Evolutionary conservation across 306 rosid genomes (phyloP).

Genomic region (Amphicarpaea edgeworthii): DNA sequence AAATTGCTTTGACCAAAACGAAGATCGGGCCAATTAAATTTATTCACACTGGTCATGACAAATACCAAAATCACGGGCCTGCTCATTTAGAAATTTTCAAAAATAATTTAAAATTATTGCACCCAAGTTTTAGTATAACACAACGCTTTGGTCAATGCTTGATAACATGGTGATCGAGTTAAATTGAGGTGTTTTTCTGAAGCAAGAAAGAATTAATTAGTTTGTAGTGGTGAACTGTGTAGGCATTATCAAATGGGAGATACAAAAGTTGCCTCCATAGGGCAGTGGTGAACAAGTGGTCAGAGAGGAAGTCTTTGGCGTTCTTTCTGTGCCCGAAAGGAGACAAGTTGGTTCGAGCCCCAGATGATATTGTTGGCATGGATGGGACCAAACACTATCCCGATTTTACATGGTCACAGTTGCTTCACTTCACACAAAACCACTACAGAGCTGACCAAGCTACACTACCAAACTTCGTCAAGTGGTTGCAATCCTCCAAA

Average conservation of each 20-base stretch:
- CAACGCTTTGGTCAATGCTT: too few relatives aligned
- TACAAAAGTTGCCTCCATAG: constrained; percentile 77
- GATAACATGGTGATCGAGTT: too few relatives aligned
- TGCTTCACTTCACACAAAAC: constrained; percentile 69
- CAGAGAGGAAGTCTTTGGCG: constrained; percentile 76
- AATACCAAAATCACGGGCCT: neutral
- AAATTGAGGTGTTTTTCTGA: too few relatives aligned
- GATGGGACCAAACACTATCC: constrained; percentile 64
- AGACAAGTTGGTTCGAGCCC: constrained; percentile 74
- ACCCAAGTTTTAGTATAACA: too few relatives aligned
- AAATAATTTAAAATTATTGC: too few relatives aligned
- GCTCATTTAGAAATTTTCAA: neutral
- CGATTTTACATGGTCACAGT: constrained; percentile 79
- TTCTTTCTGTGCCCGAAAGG: constrained; percentile 80
- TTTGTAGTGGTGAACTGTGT: too few relatives aligned
- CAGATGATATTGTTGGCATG: constrained; percentile 52
- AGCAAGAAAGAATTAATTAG: too few relatives aligned
- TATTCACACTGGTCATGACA: neutral
- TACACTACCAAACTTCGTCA: constrained; percentile 72
- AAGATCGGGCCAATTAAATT: neutral
- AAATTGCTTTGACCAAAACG: neutral
- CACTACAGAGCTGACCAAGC: constrained; percentile 71
- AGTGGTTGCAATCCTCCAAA: constrained; percentile 62
- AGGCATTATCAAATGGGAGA: constrained; percentile 65
- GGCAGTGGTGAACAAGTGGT: constrained; percentile 71